Evolutionary conservation across 495 filamentous ascomycete species (phyloP).

Genomic region (Cercophora newfieldiana): DNA sequence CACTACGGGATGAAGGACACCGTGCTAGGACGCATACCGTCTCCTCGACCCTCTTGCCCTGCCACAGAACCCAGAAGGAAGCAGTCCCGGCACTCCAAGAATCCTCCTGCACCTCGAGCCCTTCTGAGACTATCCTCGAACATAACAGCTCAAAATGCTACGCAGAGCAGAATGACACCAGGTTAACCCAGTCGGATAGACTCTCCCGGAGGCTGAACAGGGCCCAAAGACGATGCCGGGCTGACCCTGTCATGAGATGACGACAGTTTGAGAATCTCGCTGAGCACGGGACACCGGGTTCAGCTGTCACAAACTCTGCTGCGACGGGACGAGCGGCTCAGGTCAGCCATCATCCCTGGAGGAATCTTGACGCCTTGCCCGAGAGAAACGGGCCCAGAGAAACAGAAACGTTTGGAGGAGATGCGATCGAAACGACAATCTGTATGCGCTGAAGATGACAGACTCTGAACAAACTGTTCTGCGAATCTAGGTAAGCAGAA

Average conservation of each 20-base stretch:
- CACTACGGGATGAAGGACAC: too few species aligned
- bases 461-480: too few species aligned
- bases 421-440: neutral
- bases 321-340: neutral
- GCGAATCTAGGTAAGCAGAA: too few species aligned
- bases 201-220: neutral
- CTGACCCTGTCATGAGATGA: neutral
- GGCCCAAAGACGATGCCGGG: neutral
- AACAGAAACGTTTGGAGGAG: neutral
- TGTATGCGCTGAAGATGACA: neutral
- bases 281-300: neutral
- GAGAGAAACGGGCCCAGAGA: neutral
- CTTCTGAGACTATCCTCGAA: too few species aligned
- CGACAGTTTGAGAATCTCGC: neutral
- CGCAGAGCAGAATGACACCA: neutral
- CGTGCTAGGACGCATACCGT: too few species aligned
- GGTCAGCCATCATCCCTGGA: conserved; percentile 7
- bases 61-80: too few species aligned
- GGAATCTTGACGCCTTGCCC: neutral
- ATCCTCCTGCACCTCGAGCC: too few species aligned
- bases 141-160: too few species aligned
- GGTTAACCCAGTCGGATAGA: neutral
- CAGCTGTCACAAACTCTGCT: neutral
- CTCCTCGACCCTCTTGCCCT: too few species aligned
- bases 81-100: too few species aligned